Percentiles rank a stretch among this genome's conserved stretches.
These are phyloP conservation scores for Magnaporthales sp. DNA, from an alignment of 2,329 filamentous ascomycete genomes.

Conservation along the genomic window DNA sequence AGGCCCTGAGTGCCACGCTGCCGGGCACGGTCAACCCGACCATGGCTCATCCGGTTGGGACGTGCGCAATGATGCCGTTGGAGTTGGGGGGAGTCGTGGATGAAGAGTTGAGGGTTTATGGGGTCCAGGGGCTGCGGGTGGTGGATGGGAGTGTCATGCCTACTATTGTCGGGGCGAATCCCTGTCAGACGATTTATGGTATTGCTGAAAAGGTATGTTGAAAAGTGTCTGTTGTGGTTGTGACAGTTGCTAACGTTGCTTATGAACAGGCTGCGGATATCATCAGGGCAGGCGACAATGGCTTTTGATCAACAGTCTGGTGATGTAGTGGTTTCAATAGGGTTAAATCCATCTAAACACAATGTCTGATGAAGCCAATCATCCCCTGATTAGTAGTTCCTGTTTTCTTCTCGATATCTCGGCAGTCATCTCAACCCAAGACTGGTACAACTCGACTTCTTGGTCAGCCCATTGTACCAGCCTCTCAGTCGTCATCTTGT, in stretches of 20 bases:
- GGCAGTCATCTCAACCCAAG: not conserved
- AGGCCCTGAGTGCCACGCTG: slow-evolving; percentile 15
- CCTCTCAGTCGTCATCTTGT: no score
- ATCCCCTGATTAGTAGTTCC: not conserved
- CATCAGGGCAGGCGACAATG: slow-evolving; percentile 7
- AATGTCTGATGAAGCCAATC: not conserved
- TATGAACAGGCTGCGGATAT: slow-evolving; percentile 12
- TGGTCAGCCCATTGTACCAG: not conserved
- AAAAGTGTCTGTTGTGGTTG: not conserved
- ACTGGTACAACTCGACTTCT: not conserved
- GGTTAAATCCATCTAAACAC: not conserved
- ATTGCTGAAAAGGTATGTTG: slow-evolving; percentile 18
- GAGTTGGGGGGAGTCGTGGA: slow-evolving; percentile 35
- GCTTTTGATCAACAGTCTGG: not conserved
- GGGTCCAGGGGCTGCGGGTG: slow-evolving; percentile 31
- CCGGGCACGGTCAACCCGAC: slow-evolving; percentile 13
- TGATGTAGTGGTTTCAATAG: no score
- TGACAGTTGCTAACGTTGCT: not conserved
- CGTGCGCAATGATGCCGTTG: slow-evolving; percentile 34
- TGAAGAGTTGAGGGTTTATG: slow-evolving; percentile 31
- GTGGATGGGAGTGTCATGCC: slow-evolving; percentile 37
- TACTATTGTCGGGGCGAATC: slow-evolving; percentile 18
- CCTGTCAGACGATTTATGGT: slow-evolving; percentile 17
- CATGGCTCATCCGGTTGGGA: slow-evolving; percentile 31
- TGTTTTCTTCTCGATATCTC: not conserved